These are phyloP conservation scores for Brettanomyces naardenensis DNA, from an alignment of 805 yeast genomes.

Conservation along the genomic window DNA sequence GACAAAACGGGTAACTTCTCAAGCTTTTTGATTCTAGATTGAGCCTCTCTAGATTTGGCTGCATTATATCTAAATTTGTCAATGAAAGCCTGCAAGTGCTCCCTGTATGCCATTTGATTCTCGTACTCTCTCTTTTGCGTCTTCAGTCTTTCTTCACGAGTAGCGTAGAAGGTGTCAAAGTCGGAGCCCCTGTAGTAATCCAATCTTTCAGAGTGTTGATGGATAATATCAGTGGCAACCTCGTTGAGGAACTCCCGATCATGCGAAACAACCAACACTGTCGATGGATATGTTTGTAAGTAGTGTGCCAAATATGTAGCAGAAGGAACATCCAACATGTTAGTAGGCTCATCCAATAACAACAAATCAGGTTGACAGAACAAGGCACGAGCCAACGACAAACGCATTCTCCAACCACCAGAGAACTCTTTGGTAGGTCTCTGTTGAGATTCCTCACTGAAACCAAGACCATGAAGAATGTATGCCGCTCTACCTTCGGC, in stretches of 20 bases:
- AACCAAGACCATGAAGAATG: constrained; percentile 87
- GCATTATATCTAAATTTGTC: constrained; percentile 97
- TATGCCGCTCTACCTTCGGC: constrained; percentile 97
- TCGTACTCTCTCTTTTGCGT: constrained; percentile 93
- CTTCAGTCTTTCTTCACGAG: constrained; percentile 92
- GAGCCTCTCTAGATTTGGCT: constrained; percentile 96
- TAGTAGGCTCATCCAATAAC: constrained; percentile 95
- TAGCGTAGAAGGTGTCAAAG: constrained; percentile 86
- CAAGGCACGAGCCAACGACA: constrained; percentile 94
- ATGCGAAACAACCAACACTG: constrained; percentile 94
- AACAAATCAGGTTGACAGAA: constrained; percentile 95
- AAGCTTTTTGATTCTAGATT: constrained; percentile 92
- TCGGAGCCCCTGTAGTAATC: constrained; percentile 93
- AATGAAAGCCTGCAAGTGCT: constrained; percentile 88
- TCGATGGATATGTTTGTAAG: constrained; percentile 82
- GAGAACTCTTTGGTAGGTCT: constrained; percentile 85
- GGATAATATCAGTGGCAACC: constrained; percentile 96
- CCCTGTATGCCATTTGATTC: constrained; percentile 92
- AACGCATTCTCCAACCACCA: constrained; percentile 99
- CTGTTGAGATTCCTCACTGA: constrained; percentile 78
- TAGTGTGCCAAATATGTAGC: constrained; percentile 89
- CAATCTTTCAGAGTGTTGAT: constrained; percentile 94
- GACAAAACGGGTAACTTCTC: constrained; percentile 91
- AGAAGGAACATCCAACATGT: constrained; percentile 99
- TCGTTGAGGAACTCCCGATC: constrained; percentile 96